Evolutionary conservation across 352 stramenopile species (phyloP), one percentile per base, ranked within the genome.

Genomic region (Phytophthora kernoviae): DNA sequence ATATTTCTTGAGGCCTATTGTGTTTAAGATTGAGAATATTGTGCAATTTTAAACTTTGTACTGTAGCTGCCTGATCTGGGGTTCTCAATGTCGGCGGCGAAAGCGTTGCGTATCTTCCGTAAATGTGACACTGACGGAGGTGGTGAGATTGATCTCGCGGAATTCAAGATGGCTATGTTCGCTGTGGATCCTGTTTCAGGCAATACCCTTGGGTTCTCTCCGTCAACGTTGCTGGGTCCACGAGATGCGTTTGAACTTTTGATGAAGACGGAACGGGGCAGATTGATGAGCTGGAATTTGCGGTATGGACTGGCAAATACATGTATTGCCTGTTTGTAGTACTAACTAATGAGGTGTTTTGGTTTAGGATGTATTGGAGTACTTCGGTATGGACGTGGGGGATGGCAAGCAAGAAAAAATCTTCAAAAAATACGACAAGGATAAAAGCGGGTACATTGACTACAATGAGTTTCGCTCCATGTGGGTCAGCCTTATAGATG

Each of bases 121-220:
- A 87, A 87, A 60, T 97, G 93, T 60, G 94, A 98, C 68, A 89
- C 77, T 7, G 92, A 98, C 45, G 77, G 85, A 21, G 87, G 77
- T 34, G 92, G 91, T 0, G 90, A 96, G 66, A 98, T 98, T 56
- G 90, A 97, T 57, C 54, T 98, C 53, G 88, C 96, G 1, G 92
- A 98, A 69, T 98, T 98, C 70, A 93, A 96, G 50, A 93, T 93
- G 70, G 92, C 94, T 6, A 83, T 98, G 65, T 98, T 97, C 62
- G 81, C 88, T 0, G 83, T 95, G 30, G 92, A 98, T 40, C 90
- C 91, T 1, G 83, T 96, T 46, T 91, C 75, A 2, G 82, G 81
- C 11, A 93, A 92, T 53, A 70, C 83, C 17, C 58, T 91, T 9
- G 79, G 84, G 2, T 98, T 98, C 59, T 67, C 77, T 8, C 92